Percentiles rank a stretch among this genome's conserved stretches.
phyloP scores from a whole-genome alignment of 805 yeast genomes.

The Barnettozyma botsteinii region DNA sequence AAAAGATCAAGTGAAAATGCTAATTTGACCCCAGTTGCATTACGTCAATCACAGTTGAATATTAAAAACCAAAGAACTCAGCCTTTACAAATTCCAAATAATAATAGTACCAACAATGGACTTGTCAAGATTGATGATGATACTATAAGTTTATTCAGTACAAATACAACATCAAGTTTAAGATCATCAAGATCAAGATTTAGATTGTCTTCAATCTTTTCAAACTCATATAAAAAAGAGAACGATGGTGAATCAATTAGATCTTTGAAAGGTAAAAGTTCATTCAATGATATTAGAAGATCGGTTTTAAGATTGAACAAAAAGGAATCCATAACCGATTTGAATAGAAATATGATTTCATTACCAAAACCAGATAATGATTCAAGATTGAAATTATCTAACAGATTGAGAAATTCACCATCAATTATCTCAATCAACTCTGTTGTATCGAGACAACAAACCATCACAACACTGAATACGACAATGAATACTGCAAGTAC shows the following conservation, averaged over 20 bases:
- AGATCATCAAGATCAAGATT: slow-evolving; percentile 24
- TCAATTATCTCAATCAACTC: slow-evolving; percentile 40
- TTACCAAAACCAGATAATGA: slow-evolving; percentile 50
- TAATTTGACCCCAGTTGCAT: slow-evolving; percentile 8
- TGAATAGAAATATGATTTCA: slow-evolving; percentile 39
- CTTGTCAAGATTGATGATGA: slow-evolving; percentile 13
- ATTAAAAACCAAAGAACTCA: slow-evolving; percentile 10
- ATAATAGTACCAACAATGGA: slow-evolving; percentile 2
- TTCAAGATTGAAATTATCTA: slow-evolving; percentile 48
- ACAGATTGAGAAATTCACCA: slow-evolving; percentile 45
- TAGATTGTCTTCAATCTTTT: slow-evolving; percentile 24
- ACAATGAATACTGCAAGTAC: background rate
- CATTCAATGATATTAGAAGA: slow-evolving; percentile 27
- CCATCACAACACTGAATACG: slow-evolving; percentile 10
- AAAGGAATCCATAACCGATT: slow-evolving; percentile 21
- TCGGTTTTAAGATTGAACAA: slow-evolving; percentile 22
- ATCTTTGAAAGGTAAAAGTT: slow-evolving; percentile 21
- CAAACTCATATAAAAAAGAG: slow-evolving; percentile 14
- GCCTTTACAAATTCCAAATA: slow-evolving; percentile 3
- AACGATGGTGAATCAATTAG: slow-evolving; percentile 21
- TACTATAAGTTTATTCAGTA: slow-evolving; percentile 15
- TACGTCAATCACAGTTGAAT: slow-evolving; percentile 4
- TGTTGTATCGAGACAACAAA: slow-evolving; percentile 18
- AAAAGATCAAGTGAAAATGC: slow-evolving; percentile 11
- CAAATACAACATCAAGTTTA: slow-evolving; percentile 17